phyloP scores from a whole-genome alignment of 225 moss, liverwort and hornwort genomes.

The Pseudisothecium myosuroides region DNA sequence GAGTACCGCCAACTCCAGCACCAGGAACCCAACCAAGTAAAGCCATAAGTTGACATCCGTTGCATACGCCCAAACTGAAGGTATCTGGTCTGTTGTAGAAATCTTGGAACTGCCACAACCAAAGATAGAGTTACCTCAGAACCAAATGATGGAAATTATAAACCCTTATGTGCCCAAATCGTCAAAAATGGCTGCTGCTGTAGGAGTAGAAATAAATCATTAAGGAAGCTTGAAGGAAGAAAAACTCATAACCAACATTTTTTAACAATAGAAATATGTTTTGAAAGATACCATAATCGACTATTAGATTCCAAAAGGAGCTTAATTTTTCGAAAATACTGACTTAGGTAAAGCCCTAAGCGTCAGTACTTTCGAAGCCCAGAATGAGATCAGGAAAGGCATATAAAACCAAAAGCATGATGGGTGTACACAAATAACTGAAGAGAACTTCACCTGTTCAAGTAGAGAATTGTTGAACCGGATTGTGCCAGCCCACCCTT shows the following conservation, averaged over 20 bases:
- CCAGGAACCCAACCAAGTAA: slow-evolving; percentile 98
- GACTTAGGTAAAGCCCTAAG: not conserved
- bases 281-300: not conserved
- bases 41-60: slow-evolving; percentile 96
- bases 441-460: slow-evolving; percentile 43
- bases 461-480: slow-evolving; percentile 67
- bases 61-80: slow-evolving; percentile 96
- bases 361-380: not conserved
- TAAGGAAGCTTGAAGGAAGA: not conserved
- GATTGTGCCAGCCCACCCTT: slow-evolving; percentile 99
- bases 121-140: not conserved
- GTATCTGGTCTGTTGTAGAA: slow-evolving; percentile 89
- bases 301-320: not conserved
- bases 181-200: too few species aligned
- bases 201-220: not conserved
- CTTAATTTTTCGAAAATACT: not conserved
- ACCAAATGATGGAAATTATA: not conserved
- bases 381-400: not conserved
- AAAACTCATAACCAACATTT: not conserved
- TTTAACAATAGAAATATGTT: not conserved
- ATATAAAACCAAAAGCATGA: not conserved
- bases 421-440: not conserved
- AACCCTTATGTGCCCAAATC: not conserved
- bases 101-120: slow-evolving; percentile 60
- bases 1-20: slow-evolving; percentile 68